Evolutionary conservation across 352 stramenopile genomes (phyloP).

Genomic region (Saprolegnia diclina): DNA sequence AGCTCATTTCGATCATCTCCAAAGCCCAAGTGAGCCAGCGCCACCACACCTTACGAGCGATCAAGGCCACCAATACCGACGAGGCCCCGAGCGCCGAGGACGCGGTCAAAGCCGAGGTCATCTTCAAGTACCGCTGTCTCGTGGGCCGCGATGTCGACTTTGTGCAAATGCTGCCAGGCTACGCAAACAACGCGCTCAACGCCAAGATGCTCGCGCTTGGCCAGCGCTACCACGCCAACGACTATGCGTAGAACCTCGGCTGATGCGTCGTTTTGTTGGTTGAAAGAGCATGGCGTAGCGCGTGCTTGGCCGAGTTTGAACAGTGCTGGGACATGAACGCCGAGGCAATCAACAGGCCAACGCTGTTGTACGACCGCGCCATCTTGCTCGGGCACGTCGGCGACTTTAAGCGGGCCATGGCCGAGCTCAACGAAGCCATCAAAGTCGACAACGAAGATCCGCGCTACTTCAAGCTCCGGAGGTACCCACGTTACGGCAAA

Average conservation of each 20-base stretch:
- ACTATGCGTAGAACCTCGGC: background rate
- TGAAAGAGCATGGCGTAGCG: background rate
- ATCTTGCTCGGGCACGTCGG: slow-evolving; percentile 1
- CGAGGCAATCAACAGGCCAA: background rate
- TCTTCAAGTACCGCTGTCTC: slow-evolving; percentile 18
- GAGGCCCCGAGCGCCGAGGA: background rate
- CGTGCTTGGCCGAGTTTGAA: slow-evolving; percentile 13
- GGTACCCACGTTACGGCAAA: background rate
- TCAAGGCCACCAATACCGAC: background rate
- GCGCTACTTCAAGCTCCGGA: slow-evolving; percentile 14
- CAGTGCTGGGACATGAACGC: slow-evolving; percentile 12
- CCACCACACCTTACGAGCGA: background rate
- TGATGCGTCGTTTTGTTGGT: background rate
- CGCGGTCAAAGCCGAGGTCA: background rate
- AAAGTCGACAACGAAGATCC: slow-evolving; percentile 16
- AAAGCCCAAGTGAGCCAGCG: background rate
- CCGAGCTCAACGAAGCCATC: slow-evolving; percentile 22
- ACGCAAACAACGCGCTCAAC: slow-evolving; percentile 2
- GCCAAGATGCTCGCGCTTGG: background rate
- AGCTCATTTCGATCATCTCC: slow-evolving; percentile 2
- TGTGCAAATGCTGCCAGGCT: slow-evolving; percentile 9
- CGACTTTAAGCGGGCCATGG: slow-evolving; percentile 7
- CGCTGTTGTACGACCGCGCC: slow-evolving; percentile 8
- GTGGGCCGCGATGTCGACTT: slow-evolving; percentile 13
- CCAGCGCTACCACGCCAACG: background rate